Percentiles rank a stretch among this genome's conserved stretches.
phyloP scores from a whole-genome alignment of 1,139 yeast genomes.

The Blastobotrys elegans region DNA sequence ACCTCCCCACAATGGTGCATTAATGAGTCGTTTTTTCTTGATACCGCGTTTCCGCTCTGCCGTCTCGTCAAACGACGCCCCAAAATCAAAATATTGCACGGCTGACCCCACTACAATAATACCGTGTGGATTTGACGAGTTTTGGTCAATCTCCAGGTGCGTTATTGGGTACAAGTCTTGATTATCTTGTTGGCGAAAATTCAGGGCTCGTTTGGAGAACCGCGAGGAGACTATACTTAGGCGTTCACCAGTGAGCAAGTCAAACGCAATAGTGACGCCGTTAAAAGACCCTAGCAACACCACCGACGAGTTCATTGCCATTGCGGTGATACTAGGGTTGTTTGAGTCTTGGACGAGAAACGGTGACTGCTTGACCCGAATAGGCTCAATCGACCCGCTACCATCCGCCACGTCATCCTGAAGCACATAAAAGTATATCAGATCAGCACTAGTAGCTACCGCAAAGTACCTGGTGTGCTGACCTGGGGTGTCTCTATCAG shows the following conservation, averaged over 20 bases:
- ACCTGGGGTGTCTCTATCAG: conserved; percentile 42
- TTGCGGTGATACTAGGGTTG: conserved; percentile 38
- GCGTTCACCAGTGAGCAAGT: conserved; percentile 55
- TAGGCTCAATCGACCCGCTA: conserved; percentile 27
- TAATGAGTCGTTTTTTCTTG: conserved; percentile 20
- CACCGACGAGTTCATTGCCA: conserved; percentile 41
- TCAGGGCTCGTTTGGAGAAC: conserved; percentile 42
- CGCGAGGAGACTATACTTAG: conserved; percentile 46
- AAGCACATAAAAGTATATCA: conserved; percentile 39
- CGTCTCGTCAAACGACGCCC: conserved; percentile 34
- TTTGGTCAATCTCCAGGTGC: conserved; percentile 42
- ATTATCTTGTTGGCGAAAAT: conserved; percentile 22
- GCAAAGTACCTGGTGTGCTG: conserved; percentile 51
- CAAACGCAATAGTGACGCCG: conserved; percentile 59
- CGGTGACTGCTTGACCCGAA: conserved; percentile 28
- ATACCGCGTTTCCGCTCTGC: conserved; percentile 30
- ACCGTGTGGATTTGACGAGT: conserved; percentile 46
- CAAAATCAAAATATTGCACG: conserved; percentile 61
- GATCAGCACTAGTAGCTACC: conserved; percentile 37
- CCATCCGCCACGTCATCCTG: conserved; percentile 32
- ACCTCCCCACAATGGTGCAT: conserved; percentile 7
- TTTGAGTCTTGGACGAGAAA: conserved; percentile 24
- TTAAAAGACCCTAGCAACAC: conserved; percentile 58
- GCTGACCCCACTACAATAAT: conserved; percentile 51
- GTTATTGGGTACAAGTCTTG: conserved; percentile 38